A percentile compares a stretch with the other conserved stretches of the same genome.
Evolutionary conservation across 257 asterid species (phyloP).

Genomic region (Ilex aquifolium): DNA sequence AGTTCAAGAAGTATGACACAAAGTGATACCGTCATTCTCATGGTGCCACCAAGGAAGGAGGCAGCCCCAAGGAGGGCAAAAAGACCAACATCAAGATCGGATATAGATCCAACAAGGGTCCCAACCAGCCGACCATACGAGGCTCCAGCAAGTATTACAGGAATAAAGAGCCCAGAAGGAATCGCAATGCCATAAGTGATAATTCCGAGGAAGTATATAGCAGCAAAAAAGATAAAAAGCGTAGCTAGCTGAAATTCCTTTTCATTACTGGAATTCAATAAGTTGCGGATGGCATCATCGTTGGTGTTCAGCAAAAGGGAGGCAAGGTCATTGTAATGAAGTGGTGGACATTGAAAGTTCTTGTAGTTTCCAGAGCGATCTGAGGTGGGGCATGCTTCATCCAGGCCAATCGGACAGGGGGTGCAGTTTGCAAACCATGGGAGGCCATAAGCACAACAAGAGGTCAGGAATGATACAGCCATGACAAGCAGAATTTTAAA

Average conservation of each 20-base stretch:
- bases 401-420: conserved; percentile 63
- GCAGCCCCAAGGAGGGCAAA: conserved; percentile 94
- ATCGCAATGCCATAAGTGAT: conserved; percentile 89
- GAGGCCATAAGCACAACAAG: conserved; percentile 73
- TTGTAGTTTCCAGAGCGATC: conserved; percentile 80
- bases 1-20: conserved; percentile 91
- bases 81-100: conserved; percentile 65
- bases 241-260: conserved; percentile 60
- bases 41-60: conserved; percentile 96
- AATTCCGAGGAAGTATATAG: conserved; percentile 62
- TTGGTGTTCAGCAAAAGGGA: conserved; percentile 84
- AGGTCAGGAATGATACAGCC: conserved; percentile 60
- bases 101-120: conserved; percentile 50
- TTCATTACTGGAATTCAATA: conserved; percentile 43
- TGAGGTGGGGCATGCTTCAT: conserved; percentile 61
- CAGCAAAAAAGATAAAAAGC: conserved; percentile 51
- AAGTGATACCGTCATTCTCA: conserved; percentile 97
- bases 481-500: conserved; percentile 71
- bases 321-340: conserved; percentile 86
- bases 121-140: conserved; percentile 90
- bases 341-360: conserved; percentile 67
- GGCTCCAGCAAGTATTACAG: conserved; percentile 98
- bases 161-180: conserved; percentile 96
- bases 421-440: conserved; percentile 79
- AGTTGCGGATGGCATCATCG: conserved; percentile 88